phyloP scores from a whole-genome alignment of 768 basidiomycete species.

The Tulasnella sp. region DNA sequence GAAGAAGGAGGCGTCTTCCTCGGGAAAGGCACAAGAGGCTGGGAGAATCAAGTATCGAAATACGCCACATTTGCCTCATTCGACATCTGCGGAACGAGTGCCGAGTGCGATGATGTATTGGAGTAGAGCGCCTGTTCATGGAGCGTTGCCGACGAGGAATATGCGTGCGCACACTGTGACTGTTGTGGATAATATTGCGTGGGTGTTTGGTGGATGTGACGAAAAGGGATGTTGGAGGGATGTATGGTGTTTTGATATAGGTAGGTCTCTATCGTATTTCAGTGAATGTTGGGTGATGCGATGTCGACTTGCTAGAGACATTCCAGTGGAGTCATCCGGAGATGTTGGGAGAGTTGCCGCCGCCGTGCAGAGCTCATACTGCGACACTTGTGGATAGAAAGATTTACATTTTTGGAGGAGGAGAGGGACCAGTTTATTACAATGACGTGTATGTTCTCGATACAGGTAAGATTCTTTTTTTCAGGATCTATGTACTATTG shows the following conservation, averaged over 20 bases:
- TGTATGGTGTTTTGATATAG: slow-evolving; percentile 75
- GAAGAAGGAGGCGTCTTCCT: no score
- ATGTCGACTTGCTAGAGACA: slow-evolving; percentile 40
- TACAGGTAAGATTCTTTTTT: slow-evolving; percentile 35
- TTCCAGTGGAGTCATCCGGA: slow-evolving; percentile 81
- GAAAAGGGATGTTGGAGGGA: slow-evolving; percentile 61
- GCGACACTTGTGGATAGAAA: slow-evolving; percentile 64
- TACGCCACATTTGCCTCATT: slow-evolving; percentile 19
- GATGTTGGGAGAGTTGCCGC: slow-evolving; percentile 62
- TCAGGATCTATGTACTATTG: background rate
- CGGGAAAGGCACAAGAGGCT: background rate
- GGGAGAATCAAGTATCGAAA: slow-evolving; percentile 1
- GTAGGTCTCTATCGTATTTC: slow-evolving; percentile 27
- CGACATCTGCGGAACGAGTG: slow-evolving; percentile 30
- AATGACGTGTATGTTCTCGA: slow-evolving; percentile 75
- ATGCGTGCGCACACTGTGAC: slow-evolving; percentile 79
- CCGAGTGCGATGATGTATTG: slow-evolving; percentile 75
- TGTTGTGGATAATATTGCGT: slow-evolving; percentile 66
- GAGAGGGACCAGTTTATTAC: slow-evolving; percentile 69
- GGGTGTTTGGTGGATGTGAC: slow-evolving; percentile 85
- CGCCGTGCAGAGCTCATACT: slow-evolving; percentile 77
- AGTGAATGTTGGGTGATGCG: background rate
- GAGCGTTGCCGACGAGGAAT: slow-evolving; percentile 46
- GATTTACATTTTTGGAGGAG: slow-evolving; percentile 77
- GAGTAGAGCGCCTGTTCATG: slow-evolving; percentile 72